phyloP scores from a whole-genome alignment of 2,329 filamentous ascomycete genomes.

The Colletotrichum kahawae region DNA sequence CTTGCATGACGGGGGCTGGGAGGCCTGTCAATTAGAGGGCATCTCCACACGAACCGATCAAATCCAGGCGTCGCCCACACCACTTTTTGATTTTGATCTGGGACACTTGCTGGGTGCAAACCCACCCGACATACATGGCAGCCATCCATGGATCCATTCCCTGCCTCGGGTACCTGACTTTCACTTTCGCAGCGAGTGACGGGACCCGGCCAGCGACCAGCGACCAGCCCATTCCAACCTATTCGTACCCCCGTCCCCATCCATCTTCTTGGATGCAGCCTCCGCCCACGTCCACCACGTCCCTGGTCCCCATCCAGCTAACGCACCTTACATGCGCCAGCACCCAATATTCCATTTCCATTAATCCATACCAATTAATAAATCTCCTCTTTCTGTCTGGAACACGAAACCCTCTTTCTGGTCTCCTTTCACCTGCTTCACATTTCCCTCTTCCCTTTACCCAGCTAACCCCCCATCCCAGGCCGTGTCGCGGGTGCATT shows the following conservation, averaged over 20 bases:
- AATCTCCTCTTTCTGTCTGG: conserved; percentile 17
- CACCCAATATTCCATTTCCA: conserved; percentile 14
- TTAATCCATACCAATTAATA: conserved; percentile 14
- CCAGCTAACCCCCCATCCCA: background rate
- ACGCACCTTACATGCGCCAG: background rate
- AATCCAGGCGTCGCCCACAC: background rate
- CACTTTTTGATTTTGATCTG: background rate
- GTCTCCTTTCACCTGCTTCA: conserved; percentile 5
- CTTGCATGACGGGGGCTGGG: conserved; percentile 7
- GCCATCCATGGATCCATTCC: background rate
- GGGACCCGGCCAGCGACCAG: too few species aligned
- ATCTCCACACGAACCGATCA: conserved; percentile 14
- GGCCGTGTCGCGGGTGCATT: background rate
- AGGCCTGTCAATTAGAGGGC: background rate
- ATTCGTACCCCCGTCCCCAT: background rate
- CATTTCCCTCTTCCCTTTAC: background rate
- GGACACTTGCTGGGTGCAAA: background rate
- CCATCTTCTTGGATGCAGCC: background rate
- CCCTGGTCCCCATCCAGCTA: background rate
- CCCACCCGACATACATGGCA: too few species aligned
- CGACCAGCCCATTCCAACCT: background rate
- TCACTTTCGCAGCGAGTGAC: background rate
- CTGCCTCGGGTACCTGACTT: conserved; percentile 15
- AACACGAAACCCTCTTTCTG: background rate
- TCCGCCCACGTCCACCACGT: background rate